phyloP scores from a whole-genome alignment of 1,284 basidiomycete genomes.

The Ustilago cynodontis region DNA sequence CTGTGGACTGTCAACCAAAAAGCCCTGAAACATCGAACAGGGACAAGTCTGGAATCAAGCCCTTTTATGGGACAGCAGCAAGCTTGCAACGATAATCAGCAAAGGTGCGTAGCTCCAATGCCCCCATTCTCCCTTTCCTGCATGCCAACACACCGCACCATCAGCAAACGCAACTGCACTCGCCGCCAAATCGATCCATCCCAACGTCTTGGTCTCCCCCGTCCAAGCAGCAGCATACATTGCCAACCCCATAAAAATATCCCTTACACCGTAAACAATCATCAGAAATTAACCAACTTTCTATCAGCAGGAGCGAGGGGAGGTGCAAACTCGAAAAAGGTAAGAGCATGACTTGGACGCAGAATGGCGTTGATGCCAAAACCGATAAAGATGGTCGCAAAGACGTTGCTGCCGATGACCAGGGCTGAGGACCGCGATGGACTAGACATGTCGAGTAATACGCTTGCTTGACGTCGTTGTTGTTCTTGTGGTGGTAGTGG shows the following conservation, averaged over 20 bases:
- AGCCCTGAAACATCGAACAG: too few relatives aligned
- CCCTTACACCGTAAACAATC: neutral
- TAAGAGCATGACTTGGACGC: neutral
- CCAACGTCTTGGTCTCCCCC: neutral
- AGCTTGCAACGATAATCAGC: too few relatives aligned
- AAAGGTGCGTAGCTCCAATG: constrained; percentile 1
- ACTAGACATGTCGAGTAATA: too few relatives aligned
- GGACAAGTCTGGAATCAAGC: too few relatives aligned
- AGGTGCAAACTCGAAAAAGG: neutral
- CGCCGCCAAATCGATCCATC: neutral
- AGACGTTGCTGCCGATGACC: neutral
- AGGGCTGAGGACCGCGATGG: neutral
- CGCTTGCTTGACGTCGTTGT: too few relatives aligned
- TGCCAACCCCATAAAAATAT: constrained; percentile 6
- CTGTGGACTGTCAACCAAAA: too few relatives aligned
- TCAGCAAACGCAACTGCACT: constrained; percentile 4
- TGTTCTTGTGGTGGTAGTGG: too few relatives aligned
- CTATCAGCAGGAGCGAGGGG: neutral
- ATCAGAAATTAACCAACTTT: neutral
- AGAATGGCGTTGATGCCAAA: constrained; percentile 1
- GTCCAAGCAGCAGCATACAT: neutral
- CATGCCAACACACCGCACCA: constrained; percentile 3
- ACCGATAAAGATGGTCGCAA: constrained; percentile 2
- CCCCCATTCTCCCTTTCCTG: neutral
- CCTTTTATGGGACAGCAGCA: too few relatives aligned